A percentile compares a stretch with the other conserved stretches of the same genome.
Evolutionary conservation across 768 basidiomycete species (phyloP).

Genomic region (Macrolepiota dolichaula): DNA sequence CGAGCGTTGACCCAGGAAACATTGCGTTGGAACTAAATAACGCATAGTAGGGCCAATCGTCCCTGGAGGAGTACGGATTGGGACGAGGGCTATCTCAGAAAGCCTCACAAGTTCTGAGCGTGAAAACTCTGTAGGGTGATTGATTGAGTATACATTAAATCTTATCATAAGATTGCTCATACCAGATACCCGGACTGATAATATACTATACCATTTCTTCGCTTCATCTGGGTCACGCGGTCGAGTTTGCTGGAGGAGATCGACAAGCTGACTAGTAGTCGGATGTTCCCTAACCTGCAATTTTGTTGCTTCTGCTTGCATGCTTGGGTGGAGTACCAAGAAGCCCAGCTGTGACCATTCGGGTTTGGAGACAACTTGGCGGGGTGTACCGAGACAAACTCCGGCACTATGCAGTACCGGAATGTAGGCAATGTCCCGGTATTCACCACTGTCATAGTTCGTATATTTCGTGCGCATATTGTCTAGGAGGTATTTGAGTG

Average conservation of each 20-base stretch:
- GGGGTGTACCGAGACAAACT: conserved; percentile 54
- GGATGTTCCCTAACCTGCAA: conserved; percentile 73
- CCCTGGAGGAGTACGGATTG: conserved; percentile 36
- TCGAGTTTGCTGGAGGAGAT: conserved; percentile 52
- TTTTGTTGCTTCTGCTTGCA: conserved; percentile 55
- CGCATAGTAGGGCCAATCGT: conserved; percentile 27
- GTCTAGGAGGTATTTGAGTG: conserved; percentile 81
- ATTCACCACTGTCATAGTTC: conserved; percentile 54
- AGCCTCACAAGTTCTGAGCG: conserved; percentile 52
- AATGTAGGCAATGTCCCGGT: conserved; percentile 66
- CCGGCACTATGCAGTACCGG: conserved; percentile 61
- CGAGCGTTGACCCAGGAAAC: conserved; percentile 58
- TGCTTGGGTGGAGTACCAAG: conserved; percentile 52
- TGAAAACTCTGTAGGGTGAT: conserved; percentile 48
- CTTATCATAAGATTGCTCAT: background rate
- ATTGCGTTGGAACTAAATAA: conserved; percentile 61
- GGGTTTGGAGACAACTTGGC: conserved; percentile 66
- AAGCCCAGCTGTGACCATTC: conserved; percentile 81
- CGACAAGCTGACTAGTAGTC: conserved; percentile 55
- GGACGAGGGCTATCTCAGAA: conserved; percentile 64
- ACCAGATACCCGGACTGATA: conserved; percentile 53
- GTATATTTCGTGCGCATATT: conserved; percentile 61
- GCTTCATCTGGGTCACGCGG: conserved; percentile 57
- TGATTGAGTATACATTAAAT: background rate
- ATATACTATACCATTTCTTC: conserved; percentile 60